phyloP scores from a whole-genome alignment of 371 early-diverging fungal genomes.

The Apophysomyces ossiformis region DNA sequence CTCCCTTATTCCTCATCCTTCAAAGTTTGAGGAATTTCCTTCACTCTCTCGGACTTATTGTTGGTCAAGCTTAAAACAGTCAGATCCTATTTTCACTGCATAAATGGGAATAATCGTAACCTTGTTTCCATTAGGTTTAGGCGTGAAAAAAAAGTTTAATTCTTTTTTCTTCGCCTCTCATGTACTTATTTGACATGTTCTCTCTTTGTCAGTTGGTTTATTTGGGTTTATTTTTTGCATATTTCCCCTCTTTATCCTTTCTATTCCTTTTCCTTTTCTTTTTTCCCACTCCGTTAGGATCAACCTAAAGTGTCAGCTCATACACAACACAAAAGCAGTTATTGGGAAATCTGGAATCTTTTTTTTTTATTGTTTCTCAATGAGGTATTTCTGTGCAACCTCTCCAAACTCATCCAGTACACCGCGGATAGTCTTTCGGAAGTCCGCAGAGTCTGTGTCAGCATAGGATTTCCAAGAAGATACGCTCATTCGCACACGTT shows the following conservation, averaged over 20 bases:
- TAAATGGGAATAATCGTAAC: background rate
- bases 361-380: constrained; percentile 24
- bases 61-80: too few species aligned
- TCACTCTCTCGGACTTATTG: background rate
- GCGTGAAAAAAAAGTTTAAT: background rate
- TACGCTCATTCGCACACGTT: constrained; percentile 80
- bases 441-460: constrained; percentile 55
- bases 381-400: constrained; percentile 40
- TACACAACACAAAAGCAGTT: too few species aligned
- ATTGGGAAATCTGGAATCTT: background rate
- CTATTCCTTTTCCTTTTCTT: background rate
- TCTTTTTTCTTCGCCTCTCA: background rate
- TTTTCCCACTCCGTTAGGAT: background rate
- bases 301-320: too few species aligned
- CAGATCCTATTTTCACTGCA: too few species aligned
- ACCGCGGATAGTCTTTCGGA: constrained; percentile 58
- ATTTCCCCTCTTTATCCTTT: background rate
- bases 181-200: background rate
- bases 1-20: background rate
- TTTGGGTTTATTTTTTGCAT: background rate
- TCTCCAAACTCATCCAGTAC: constrained; percentile 67
- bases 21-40: constrained; percentile 6
- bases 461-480: constrained; percentile 59
- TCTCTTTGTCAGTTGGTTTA: background rate
- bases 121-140: background rate